Conservation (phyloP, 129 eudicot genomes). For the Kitagawia praeruptora region DNA sequence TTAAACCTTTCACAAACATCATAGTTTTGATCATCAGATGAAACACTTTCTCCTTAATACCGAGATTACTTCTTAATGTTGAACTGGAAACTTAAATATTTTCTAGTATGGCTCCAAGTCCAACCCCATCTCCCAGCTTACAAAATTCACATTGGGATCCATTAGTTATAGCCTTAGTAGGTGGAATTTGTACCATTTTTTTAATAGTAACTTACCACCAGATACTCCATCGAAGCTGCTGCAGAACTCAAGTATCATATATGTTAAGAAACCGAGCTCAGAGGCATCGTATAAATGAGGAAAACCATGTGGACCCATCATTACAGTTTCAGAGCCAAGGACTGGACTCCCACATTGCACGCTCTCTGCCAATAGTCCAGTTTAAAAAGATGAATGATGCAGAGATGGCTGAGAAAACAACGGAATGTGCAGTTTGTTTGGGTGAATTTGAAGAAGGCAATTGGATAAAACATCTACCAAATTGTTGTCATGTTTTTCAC, state of each 20-base stretch:
- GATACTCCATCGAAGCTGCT: conserved; percentile 30
- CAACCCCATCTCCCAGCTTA: conserved; percentile 27
- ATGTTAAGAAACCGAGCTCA: conserved; percentile 24
- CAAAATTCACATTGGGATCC: conserved; percentile 40
- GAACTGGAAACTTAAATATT: not conserved
- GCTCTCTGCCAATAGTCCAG: conserved; percentile 47
- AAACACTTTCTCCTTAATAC: not conserved
- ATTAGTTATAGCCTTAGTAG: conserved; percentile 29
- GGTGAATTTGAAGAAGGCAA: conserved; percentile 63
- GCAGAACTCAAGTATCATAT: conserved; percentile 9
- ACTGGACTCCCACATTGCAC: conserved; percentile 38
- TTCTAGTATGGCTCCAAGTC: conserved; percentile 29
- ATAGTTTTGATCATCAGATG: not conserved
- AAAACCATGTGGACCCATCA: conserved; percentile 32
- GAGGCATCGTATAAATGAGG: conserved; percentile 35
- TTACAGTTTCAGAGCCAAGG: conserved; percentile 28
- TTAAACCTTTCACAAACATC: not conserved
- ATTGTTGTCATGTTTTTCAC: conserved; percentile 59
- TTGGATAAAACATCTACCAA: conserved; percentile 52
- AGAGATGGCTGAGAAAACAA: conserved; percentile 10
- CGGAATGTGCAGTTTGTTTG: conserved; percentile 66
- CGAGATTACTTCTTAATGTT: not conserved
- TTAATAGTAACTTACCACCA: conserved; percentile 40
- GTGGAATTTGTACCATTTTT: conserved; percentile 36
- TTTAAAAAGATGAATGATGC: conserved; percentile 31